Evolutionary conservation across 495 filamentous ascomycete genomes (phyloP).

Genomic region (Aspergillus heteromorphus): DNA sequence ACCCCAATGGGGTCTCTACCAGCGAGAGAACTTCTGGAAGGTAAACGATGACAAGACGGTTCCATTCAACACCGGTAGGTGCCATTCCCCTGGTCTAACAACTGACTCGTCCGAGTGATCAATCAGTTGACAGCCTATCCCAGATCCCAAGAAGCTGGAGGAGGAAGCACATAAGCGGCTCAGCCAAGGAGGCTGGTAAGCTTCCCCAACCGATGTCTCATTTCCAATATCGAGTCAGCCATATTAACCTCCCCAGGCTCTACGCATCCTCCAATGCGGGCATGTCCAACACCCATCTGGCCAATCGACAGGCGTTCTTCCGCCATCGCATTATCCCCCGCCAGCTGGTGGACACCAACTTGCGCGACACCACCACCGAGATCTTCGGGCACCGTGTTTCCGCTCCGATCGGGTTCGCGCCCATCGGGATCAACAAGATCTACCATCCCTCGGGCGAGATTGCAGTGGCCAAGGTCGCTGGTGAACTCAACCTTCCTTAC

Average conservation of each 20-base stretch:
- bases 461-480: slow-evolving; percentile 53
- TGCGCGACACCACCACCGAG: slow-evolving; percentile 49
- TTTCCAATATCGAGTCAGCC: not conserved
- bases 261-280: slow-evolving; percentile 66
- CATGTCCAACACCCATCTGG: slow-evolving; percentile 58
- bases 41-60: slow-evolving; percentile 49
- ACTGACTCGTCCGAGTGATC: not conserved
- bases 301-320: slow-evolving; percentile 65
- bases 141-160: slow-evolving; percentile 53
- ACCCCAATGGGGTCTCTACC: slow-evolving; percentile 57
- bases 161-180: slow-evolving; percentile 53
- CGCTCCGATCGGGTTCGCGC: slow-evolving; percentile 60
- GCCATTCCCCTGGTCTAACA: not conserved
- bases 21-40: slow-evolving; percentile 57
- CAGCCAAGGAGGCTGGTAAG: slow-evolving; percentile 33
- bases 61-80: slow-evolving; percentile 50
- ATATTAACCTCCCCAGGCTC: slow-evolving; percentile 28
- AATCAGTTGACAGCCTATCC: not conserved
- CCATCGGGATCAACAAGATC: slow-evolving; percentile 62
- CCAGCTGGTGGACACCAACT: slow-evolving; percentile 57
- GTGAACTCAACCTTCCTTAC: slow-evolving; percentile 52
- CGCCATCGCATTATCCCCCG: slow-evolving; percentile 60
- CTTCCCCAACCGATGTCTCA: not conserved
- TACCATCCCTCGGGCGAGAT: slow-evolving; percentile 55
- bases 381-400: slow-evolving; percentile 59